phyloP scores from a whole-genome alignment of 352 stramenopile species.

The Phytophthora cactorum region DNA sequence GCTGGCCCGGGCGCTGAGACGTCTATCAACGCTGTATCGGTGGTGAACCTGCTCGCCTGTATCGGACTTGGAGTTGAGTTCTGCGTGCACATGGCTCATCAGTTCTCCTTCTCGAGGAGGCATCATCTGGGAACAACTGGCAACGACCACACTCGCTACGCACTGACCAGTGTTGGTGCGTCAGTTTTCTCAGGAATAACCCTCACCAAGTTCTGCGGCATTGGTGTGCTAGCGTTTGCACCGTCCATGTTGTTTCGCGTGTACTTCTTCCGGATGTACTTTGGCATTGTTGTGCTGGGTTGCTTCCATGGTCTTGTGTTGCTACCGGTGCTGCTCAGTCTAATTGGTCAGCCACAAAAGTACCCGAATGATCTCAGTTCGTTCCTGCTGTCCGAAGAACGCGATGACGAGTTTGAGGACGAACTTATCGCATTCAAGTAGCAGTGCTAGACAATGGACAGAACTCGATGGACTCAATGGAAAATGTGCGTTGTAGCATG shows the following conservation, averaged over 20 bases:
- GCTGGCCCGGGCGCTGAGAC: conserved; percentile 50
- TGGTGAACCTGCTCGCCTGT: conserved; percentile 90
- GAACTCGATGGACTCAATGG: neutral
- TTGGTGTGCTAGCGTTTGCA: conserved; percentile 89
- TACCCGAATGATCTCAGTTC: conserved; percentile 72
- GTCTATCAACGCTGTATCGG: conserved; percentile 91
- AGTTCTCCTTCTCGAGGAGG: conserved; percentile 74
- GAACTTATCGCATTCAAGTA: conserved; percentile 35
- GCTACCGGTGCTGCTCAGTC: conserved; percentile 81
- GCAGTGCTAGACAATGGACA: neutral
- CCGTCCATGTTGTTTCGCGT: conserved; percentile 92
- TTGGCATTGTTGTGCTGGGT: conserved; percentile 86
- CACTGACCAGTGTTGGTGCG: conserved; percentile 74
- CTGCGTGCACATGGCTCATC: conserved; percentile 85
- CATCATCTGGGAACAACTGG: conserved; percentile 56
- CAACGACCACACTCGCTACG: conserved; percentile 74
- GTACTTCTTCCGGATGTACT: conserved; percentile 95
- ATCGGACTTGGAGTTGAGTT: conserved; percentile 92
- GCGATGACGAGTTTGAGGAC: conserved; percentile 60
- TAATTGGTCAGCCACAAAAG: conserved; percentile 59
- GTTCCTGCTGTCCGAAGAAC: conserved; percentile 76
- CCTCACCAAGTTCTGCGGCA: conserved; percentile 92
- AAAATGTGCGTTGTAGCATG: neutral
- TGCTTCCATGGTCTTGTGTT: conserved; percentile 87
- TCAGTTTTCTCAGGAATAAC: conserved; percentile 93